A percentile compares a stretch with the other conserved stretches of the same genome.
These are phyloP conservation scores for Nicotiana benthamiana DNA, from an alignment of 257 asterid genomes.

Conservation along the genomic window DNA sequence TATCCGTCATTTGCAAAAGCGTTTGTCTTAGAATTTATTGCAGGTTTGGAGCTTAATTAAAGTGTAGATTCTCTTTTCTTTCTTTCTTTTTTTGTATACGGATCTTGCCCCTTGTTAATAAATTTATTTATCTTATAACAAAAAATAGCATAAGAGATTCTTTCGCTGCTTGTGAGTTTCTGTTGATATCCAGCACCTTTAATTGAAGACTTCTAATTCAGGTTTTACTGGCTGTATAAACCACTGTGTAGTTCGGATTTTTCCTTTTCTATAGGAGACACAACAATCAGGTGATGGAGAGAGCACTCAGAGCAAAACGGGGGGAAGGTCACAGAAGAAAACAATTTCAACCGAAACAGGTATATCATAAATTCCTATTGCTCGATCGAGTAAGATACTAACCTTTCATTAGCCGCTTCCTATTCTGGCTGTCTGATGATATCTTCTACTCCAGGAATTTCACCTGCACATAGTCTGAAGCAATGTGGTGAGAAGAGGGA, in stretches of 20 bases:
- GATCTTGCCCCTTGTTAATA: too few relatives aligned
- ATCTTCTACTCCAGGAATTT: slow-evolving; percentile 24
- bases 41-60: neutral
- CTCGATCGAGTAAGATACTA: slow-evolving; percentile 36
- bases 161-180: neutral
- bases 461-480: slow-evolving; percentile 20
- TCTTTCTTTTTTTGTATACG: too few relatives aligned
- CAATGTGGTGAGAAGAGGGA: slow-evolving; percentile 19
- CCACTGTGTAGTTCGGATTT: neutral
- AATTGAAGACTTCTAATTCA: neutral
- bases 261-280: slow-evolving; percentile 30
- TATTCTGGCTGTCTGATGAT: neutral
- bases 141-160: neutral
- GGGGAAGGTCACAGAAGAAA: slow-evolving; percentile 47
- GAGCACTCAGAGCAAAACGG: slow-evolving; percentile 21
- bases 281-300: slow-evolving; percentile 21
- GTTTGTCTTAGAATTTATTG: neutral
- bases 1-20: neutral
- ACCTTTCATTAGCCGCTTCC: neutral
- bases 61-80: neutral
- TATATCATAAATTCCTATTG: slow-evolving; percentile 8
- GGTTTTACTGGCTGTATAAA: too few relatives aligned
- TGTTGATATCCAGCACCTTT: neutral
- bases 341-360: slow-evolving; percentile 26
- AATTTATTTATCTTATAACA: too few relatives aligned